phyloP scores from a whole-genome alignment of 768 basidiomycete genomes.

The Xerocomus brunneocitrinus region DNA sequence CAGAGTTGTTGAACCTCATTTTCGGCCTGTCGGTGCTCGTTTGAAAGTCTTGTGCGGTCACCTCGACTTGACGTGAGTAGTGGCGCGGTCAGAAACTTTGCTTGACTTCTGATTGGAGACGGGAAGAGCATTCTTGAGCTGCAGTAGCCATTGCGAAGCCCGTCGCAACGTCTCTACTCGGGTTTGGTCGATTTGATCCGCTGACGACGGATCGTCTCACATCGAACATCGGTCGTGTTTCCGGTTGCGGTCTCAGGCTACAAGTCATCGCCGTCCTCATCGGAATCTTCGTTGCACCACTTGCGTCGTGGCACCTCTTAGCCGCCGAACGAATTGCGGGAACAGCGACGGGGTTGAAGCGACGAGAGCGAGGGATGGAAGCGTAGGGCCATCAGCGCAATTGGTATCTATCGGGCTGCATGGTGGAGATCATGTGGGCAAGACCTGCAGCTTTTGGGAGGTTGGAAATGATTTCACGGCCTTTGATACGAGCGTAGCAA shows the following conservation, averaged over 20 bases:
- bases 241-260: slow-evolving; percentile 34
- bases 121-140: slow-evolving; percentile 86
- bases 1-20: too few species aligned
- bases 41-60: too few species aligned
- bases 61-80: slow-evolving; percentile 33
- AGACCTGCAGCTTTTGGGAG: slow-evolving; percentile 97
- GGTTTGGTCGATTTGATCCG: slow-evolving; percentile 79
- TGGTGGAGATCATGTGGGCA: slow-evolving; percentile 99
- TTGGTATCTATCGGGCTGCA: slow-evolving; percentile 95
- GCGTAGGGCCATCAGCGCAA: slow-evolving; percentile 84
- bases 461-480: slow-evolving; percentile 98
- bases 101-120: slow-evolving; percentile 88
- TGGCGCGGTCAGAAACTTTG: slow-evolving; percentile 89
- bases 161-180: slow-evolving; percentile 82
- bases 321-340: slow-evolving; percentile 50
- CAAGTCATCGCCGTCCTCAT: slow-evolving; percentile 74
- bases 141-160: slow-evolving; percentile 87
- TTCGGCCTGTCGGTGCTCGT: too few species aligned
- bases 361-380: slow-evolving; percentile 67
- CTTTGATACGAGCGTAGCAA: slow-evolving; percentile 93
- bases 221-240: too few species aligned
- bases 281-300: slow-evolving; percentile 58
- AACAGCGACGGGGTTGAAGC: slow-evolving; percentile 68
- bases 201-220: slow-evolving; percentile 71
- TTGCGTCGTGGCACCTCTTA: slow-evolving; percentile 41